phyloP scores from a whole-genome alignment of 768 basidiomycete species.

The Lactarius hatsudake region DNA sequence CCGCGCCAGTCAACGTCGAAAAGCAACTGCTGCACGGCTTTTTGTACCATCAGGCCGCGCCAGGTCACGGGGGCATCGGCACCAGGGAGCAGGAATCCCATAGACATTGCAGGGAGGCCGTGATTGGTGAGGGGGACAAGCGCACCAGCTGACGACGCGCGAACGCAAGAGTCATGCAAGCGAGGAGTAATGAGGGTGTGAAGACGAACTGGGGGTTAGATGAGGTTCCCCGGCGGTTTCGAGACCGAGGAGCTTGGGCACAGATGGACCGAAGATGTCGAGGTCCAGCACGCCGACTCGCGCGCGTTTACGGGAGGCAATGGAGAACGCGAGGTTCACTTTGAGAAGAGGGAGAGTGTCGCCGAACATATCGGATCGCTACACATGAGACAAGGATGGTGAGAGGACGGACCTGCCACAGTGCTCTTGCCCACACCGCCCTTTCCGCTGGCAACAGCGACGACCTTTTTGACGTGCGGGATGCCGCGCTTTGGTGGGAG shows the following conservation, averaged over 20 bases:
- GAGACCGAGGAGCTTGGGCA: slow-evolving; percentile 91
- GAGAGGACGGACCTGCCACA: slow-evolving; percentile 62
- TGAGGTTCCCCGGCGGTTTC: slow-evolving; percentile 73
- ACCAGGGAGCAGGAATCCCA: slow-evolving; percentile 86
- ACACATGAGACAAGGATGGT: neutral
- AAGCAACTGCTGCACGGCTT: slow-evolving; percentile 92
- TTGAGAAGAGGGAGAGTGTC: slow-evolving; percentile 1
- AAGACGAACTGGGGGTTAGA: slow-evolving; percentile 59
- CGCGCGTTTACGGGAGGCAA: slow-evolving; percentile 44
- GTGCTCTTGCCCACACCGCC: slow-evolving; percentile 97
- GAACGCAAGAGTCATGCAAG: neutral
- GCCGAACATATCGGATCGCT: neutral
- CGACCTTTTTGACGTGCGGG: slow-evolving; percentile 71
- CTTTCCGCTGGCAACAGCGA: slow-evolving; percentile 89
- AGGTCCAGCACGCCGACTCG: slow-evolving; percentile 89
- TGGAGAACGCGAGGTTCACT: slow-evolving; percentile 83
- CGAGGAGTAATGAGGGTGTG: neutral
- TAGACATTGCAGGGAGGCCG: slow-evolving; percentile 91
- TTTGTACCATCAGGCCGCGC: slow-evolving; percentile 98
- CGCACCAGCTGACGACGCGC: slow-evolving; percentile 52
- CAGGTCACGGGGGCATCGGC: slow-evolving; percentile 85
- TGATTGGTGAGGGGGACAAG: slow-evolving; percentile 84
- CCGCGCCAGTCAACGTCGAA: slow-evolving; percentile 92
- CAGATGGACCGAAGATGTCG: slow-evolving; percentile 93
- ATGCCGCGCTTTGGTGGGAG: slow-evolving; percentile 59